These are phyloP conservation scores for Zygnema cylindricum DNA, from an alignment of 139 green algal species.

Conservation along the genomic window DNA sequence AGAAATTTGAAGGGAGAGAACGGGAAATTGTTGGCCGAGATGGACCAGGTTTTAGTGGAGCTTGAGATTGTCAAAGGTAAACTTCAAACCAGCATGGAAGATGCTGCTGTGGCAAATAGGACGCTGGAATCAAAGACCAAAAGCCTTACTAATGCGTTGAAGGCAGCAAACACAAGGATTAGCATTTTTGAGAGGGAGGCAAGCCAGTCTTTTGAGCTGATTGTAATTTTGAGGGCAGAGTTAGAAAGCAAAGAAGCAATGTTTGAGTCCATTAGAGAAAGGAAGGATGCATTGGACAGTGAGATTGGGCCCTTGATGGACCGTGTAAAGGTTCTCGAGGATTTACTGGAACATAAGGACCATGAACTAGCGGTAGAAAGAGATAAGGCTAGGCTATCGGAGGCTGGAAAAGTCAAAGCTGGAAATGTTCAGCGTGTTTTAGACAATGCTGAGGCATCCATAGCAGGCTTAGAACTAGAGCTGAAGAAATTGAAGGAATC, in stretches of 20 bases:
- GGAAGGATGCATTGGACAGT: background rate
- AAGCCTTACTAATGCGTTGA: background rate
- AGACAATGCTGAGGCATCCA: background rate
- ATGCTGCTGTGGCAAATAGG: background rate
- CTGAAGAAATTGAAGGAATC: conserved; percentile 17
- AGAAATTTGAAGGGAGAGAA: background rate
- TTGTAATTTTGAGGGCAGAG: background rate
- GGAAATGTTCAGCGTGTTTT: background rate
- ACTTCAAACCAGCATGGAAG: background rate
- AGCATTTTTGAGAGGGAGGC: conserved; percentile 22
- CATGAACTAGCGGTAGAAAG: background rate
- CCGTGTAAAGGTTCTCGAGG: background rate
- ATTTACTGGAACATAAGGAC: conserved; percentile 22
- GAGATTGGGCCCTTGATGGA: conserved; percentile 9
- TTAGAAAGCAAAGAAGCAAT: background rate
- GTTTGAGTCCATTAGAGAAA: background rate
- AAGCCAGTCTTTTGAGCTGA: background rate
- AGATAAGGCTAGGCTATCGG: background rate
- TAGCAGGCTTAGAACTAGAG: background rate
- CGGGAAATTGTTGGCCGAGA: background rate
- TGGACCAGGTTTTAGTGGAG: conserved; percentile 1
- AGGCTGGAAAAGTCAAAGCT: background rate
- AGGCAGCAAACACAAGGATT: background rate
- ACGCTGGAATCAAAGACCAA: background rate
- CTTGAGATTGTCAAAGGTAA: background rate